Conservation (phyloP, 1,284 basidiomycete species). For the Ganoderma meredithae region DNA sequence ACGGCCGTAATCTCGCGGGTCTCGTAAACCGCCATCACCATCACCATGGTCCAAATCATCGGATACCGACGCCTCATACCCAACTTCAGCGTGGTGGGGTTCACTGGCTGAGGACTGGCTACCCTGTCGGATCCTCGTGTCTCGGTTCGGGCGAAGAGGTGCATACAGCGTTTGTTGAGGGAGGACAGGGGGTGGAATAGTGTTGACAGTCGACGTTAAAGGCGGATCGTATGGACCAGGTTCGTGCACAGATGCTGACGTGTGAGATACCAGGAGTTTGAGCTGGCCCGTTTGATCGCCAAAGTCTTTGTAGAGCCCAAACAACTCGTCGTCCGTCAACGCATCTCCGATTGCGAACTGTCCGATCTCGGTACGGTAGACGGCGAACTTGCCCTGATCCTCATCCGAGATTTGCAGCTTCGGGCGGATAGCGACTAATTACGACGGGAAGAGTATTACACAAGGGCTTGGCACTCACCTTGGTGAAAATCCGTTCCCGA, state of each 20-base stretch:
- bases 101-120: conserved; percentile 77
- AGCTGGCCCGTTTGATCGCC: conserved; percentile 81
- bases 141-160: conserved; percentile 60
- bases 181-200: conserved; percentile 62
- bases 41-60: conserved; percentile 70
- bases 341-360: conserved; percentile 76
- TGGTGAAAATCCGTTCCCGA: conserved; percentile 85
- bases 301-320: conserved; percentile 73
- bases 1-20: conserved; percentile 44
- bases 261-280: conserved; percentile 81
- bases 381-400: conserved; percentile 77
- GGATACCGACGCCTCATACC: conserved; percentile 72
- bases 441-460: background rate
- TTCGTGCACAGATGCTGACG: conserved; percentile 67
- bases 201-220: conserved; percentile 53
- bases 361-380: conserved; percentile 88
- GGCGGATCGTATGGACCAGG: conserved; percentile 44
- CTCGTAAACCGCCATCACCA: conserved; percentile 51
- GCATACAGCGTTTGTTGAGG: conserved; percentile 43
- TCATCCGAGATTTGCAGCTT: conserved; percentile 88
- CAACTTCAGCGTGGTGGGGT: conserved; percentile 55
- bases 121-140: conserved; percentile 64
- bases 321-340: conserved; percentile 71
- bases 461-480: conserved; percentile 52
- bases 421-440: background rate